A percentile compares a stretch with the other conserved stretches of the same genome.
Evolutionary conservation across 2,329 filamentous ascomycete genomes (phyloP).

Genomic region (Aspergillus tanneri): DNA sequence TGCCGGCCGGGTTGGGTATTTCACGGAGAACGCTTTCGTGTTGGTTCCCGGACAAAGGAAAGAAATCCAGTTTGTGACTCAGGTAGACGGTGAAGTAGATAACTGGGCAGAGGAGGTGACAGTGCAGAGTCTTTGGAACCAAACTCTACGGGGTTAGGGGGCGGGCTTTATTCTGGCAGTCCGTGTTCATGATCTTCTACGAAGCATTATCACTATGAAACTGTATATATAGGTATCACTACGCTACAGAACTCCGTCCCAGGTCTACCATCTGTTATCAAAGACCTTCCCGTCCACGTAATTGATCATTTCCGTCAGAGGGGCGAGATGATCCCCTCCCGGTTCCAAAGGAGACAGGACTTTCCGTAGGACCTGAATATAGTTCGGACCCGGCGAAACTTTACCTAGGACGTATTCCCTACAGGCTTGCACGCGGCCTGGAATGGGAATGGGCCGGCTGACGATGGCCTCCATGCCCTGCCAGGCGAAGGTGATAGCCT

Average conservation of each 20-base stretch:
- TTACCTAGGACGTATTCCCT: constrained; percentile 56
- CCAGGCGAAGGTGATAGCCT: constrained; percentile 61
- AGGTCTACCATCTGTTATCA: constrained; percentile 46
- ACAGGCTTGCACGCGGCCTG: constrained; percentile 54
- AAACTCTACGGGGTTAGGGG: constrained; percentile 14
- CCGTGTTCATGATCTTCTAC: too few species aligned
- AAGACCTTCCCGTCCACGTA: constrained; percentile 51
- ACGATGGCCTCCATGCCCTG: constrained; percentile 61
- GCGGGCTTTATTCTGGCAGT: neutral
- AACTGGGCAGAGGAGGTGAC: constrained; percentile 50
- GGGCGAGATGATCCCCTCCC: constrained; percentile 44
- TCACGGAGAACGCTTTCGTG: constrained; percentile 56
- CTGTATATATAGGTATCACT: too few species aligned
- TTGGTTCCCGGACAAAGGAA: constrained; percentile 48
- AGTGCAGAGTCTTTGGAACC: constrained; percentile 56
- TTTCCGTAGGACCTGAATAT: constrained; percentile 53
- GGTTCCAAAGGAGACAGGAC: constrained; percentile 54
- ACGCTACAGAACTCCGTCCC: neutral
- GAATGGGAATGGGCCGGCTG: constrained; percentile 56
- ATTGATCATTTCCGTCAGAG: constrained; percentile 54
- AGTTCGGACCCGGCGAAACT: constrained; percentile 56
- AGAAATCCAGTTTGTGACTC: constrained; percentile 47
- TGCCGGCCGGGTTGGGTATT: constrained; percentile 49
- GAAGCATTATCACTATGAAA: too few species aligned
- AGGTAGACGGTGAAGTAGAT: constrained; percentile 46